These are phyloP conservation scores for Cryptosporidium baileyi DNA, from an alignment of 169 alveolate species.

Conservation along the genomic window DNA sequence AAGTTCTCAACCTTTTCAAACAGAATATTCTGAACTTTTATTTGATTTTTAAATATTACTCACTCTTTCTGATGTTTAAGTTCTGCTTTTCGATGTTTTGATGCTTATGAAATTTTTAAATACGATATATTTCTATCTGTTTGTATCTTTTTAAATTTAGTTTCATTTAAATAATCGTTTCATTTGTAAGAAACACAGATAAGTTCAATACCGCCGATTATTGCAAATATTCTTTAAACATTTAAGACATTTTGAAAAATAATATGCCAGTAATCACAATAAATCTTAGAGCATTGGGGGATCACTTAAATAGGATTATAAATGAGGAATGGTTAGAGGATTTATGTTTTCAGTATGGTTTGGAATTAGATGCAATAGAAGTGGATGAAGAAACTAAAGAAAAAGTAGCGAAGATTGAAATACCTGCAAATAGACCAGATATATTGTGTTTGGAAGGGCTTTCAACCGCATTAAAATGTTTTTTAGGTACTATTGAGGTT, in stretches of 20 bases:
- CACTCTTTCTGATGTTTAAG: no score
- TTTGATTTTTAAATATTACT: no score
- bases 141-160: no score
- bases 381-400: slow-evolving; percentile 80
- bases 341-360: slow-evolving; percentile 95
- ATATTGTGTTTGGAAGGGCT: slow-evolving; percentile 90
- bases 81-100: no score
- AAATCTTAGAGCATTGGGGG: slow-evolving; percentile 75
- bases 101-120: no score
- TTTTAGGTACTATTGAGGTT: slow-evolving; percentile 69
- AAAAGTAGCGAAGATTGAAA: slow-evolving; percentile 81
- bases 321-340: slow-evolving; percentile 90
- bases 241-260: no score
- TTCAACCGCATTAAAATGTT: slow-evolving; percentile 81
- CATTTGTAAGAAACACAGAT: no score
- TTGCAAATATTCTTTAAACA: no score
- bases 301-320: slow-evolving; percentile 75
- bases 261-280: slow-evolving; percentile 86
- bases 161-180: no score
- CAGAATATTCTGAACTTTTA: no score
- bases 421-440: slow-evolving; percentile 91
- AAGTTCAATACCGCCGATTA: neutral
- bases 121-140: no score
- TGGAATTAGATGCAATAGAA: slow-evolving; percentile 93
- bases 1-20: no score